Base-by-base conservation (phyloP, 352 stramenopile species). In the Phytopythium ostracodes region DNA sequence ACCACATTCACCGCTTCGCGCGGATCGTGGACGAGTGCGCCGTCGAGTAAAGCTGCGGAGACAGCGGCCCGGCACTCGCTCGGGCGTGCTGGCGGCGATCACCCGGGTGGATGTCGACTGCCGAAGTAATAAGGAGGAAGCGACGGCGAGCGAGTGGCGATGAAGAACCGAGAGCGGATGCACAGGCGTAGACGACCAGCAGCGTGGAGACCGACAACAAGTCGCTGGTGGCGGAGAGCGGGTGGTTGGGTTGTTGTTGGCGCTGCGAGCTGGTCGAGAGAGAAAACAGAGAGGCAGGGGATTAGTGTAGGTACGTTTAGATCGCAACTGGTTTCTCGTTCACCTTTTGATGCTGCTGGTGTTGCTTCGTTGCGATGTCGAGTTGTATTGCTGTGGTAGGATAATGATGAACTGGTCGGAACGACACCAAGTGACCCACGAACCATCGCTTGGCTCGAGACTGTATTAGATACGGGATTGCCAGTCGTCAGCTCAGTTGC, bases 1-100 rank as follows among this genome's bases (percentile, higher is more conserved):
- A 87, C 74, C 85, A 96, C 79, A 96, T 96, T 72, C 75, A 92
- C 65, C 83, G 79, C 76, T 92, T 94, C 43, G 82, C 86, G 66
- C 84, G 87, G 64, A 89, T 94, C 67, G 86, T 96, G 56, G 85
- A 94, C 71, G 82, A 90, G 60, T 93, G 82, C 71, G 80, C 75
- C 56, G 71, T 80, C 50, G 55, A 49, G 55, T 60, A 52, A 33
- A 31, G 22, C 46, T 12, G 10, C 44, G 44, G n/a, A 1, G n/a
- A 4, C 20, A 20, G n/a, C 42, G 42, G n/a, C 20, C 42, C 42
- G 22, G 47, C 47, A 54, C 24, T 22, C 24, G 27, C 47, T 54
- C 24, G 47, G 4, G 47, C 24, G 24, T n/a, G 24, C 47, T 35
- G 47, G 49, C 25, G 17, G 27, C 29, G 29, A 27, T 18, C 46